phyloP scores from a whole-genome alignment of 75 land plant genomes.

The Cupressus sempervirens region DNA sequence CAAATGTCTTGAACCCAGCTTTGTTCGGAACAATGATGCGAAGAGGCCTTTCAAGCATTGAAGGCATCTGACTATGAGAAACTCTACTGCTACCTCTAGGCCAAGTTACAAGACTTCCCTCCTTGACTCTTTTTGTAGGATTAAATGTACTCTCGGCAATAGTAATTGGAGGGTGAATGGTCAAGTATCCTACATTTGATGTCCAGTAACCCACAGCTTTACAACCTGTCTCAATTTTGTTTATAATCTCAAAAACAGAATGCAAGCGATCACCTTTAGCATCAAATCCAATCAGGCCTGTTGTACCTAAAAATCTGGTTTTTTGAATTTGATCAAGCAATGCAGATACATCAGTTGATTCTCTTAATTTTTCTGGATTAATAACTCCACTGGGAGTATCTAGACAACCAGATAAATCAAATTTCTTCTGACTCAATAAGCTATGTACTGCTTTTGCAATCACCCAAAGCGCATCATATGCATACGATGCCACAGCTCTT shows the following conservation, averaged over 20 bases:
- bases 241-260: constrained; percentile 35
- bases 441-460: constrained; percentile 11
- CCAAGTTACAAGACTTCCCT: constrained; percentile 17
- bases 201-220: constrained; percentile 38
- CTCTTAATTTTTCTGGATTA: constrained; percentile 13
- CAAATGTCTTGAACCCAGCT: constrained; percentile 20
- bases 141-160: neutral
- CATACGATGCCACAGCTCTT: constrained; percentile 15
- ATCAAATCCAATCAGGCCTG: constrained; percentile 29
- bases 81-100: constrained; percentile 9
- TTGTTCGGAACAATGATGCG: constrained; percentile 23
- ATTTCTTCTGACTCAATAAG: constrained; percentile 5
- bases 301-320: constrained; percentile 22
- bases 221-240: constrained; percentile 32
- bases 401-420: neutral
- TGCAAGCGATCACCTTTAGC: constrained; percentile 24
- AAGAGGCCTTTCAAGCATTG: constrained; percentile 13
- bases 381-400: neutral
- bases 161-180: constrained; percentile 10
- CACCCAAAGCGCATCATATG: constrained; percentile 29
- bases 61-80: constrained; percentile 17
- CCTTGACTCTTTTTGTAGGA: constrained; percentile 9
- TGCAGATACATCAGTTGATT: constrained; percentile 12
- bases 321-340: constrained; percentile 18
- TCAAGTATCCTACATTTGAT: constrained; percentile 30